phyloP scores from a whole-genome alignment of 495 filamentous ascomycete species.

The Geopyxis carbonaria region DNA sequence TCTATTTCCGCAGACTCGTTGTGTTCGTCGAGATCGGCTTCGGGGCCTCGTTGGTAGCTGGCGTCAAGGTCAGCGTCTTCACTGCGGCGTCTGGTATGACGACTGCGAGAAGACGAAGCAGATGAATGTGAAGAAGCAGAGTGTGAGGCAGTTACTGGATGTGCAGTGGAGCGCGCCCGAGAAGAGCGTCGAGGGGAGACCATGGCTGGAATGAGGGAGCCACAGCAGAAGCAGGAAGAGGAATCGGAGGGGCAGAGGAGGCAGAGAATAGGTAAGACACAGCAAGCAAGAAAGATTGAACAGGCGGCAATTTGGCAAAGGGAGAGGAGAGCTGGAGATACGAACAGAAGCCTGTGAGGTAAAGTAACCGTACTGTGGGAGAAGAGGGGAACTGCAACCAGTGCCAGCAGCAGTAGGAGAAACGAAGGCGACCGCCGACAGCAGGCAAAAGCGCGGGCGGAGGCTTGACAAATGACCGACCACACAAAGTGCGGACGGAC shows the following conservation, averaged over 20 bases:
- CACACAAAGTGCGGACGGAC: too few species aligned
- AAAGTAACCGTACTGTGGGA: too few species aligned
- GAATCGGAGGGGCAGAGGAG: background rate
- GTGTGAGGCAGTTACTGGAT: slow-evolving; percentile 27
- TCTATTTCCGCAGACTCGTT: slow-evolving; percentile 47
- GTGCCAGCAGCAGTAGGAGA: too few species aligned
- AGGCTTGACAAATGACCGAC: too few species aligned
- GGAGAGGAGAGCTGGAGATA: too few species aligned
- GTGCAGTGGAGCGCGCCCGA: slow-evolving; percentile 55
- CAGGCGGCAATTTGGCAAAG: too few species aligned
- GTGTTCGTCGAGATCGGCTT: slow-evolving; percentile 37
- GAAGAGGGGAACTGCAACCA: too few species aligned
- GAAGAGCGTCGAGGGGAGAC: slow-evolving; percentile 75
- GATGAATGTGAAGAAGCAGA: slow-evolving; percentile 72
- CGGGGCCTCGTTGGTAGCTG: slow-evolving; percentile 40
- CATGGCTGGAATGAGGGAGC: slow-evolving; percentile 9
- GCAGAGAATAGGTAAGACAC: too few species aligned
- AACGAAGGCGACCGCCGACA: too few species aligned
- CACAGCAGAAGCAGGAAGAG: slow-evolving; percentile 5
- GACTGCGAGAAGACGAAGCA: slow-evolving; percentile 45
- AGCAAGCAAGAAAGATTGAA: too few species aligned
- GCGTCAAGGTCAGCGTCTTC: slow-evolving; percentile 22
- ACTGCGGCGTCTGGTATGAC: slow-evolving; percentile 9
- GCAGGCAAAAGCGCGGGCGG: too few species aligned
- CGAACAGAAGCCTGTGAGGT: too few species aligned